Conservation (phyloP, 208 protist genomes). For the Wallacemonas sp. region DNA sequence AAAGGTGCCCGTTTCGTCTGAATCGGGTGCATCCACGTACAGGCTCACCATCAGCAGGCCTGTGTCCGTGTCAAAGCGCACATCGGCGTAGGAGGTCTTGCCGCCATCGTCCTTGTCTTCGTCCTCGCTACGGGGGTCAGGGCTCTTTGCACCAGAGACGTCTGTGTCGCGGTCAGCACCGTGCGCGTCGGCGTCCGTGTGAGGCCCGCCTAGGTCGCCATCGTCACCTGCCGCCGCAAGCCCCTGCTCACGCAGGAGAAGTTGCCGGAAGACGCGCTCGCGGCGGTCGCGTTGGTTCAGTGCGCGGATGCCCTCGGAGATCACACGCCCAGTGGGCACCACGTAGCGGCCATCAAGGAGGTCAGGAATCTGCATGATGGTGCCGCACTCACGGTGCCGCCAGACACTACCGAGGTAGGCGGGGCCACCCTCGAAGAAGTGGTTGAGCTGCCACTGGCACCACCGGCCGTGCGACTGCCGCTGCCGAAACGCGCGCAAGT, state of each 20-base stretch:
- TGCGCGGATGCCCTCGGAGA: slow-evolving; percentile 9
- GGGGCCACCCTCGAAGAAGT: slow-evolving; percentile 40
- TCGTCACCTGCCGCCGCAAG: not conserved
- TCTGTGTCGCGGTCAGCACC: too few species aligned
- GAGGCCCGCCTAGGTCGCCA: too few species aligned
- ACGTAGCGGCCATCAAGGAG: slow-evolving; percentile 31
- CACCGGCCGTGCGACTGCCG: slow-evolving; percentile 31
- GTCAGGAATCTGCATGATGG: not conserved
- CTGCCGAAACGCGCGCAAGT: slow-evolving; percentile 28
- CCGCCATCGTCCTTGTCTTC: slow-evolving; percentile 1
- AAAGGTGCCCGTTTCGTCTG: slow-evolving; percentile 33
- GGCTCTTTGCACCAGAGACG: not conserved
- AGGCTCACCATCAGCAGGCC: slow-evolving; percentile 38
- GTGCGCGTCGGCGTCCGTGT: too few species aligned
- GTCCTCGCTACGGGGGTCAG: not conserved
- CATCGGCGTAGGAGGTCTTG: slow-evolving; percentile 33
- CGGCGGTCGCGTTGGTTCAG: slow-evolving; percentile 8
- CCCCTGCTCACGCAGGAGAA: slow-evolving; percentile 23
- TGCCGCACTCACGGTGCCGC: slow-evolving; percentile 21
- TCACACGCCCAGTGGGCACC: slow-evolving; percentile 24
- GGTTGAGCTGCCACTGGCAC: slow-evolving; percentile 44
- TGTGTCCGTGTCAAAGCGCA: slow-evolving; percentile 30
- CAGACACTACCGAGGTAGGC: slow-evolving; percentile 43
- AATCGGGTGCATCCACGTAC: slow-evolving; percentile 34
- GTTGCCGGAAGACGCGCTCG: slow-evolving; percentile 14